Evolutionary conservation across 768 basidiomycete species (phyloP).

Genomic region (Mrakia frigida): DNA sequence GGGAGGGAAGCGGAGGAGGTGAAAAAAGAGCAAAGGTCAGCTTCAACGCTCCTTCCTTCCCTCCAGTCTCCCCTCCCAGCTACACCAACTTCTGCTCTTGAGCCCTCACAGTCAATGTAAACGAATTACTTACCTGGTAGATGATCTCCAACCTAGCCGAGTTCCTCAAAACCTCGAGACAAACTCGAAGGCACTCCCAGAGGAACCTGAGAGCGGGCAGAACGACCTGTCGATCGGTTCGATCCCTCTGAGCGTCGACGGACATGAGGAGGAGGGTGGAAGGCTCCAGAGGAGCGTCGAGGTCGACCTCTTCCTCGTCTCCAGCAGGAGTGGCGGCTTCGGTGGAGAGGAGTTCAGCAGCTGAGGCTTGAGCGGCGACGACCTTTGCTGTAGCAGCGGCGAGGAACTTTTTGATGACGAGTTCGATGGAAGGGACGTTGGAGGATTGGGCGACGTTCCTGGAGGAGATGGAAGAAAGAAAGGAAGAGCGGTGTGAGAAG

Average conservation of each 20-base stretch:
- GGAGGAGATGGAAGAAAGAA: conserved; percentile 60
- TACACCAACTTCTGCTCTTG: not conserved
- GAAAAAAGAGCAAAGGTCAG: not conserved
- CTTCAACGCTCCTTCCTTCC: not conserved
- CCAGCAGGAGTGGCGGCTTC: conserved; percentile 60
- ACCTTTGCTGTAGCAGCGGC: conserved; percentile 74
- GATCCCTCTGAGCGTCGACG: conserved; percentile 61
- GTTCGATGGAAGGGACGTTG: conserved; percentile 83
- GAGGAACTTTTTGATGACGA: conserved; percentile 81
- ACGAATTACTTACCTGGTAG: conserved; percentile 66
- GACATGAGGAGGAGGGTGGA: conserved; percentile 32
- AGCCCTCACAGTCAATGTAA: not conserved
- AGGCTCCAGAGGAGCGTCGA: conserved; percentile 32
- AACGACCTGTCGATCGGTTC: conserved; percentile 89
- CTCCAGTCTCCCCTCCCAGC: not conserved
- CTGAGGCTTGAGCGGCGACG: conserved; percentile 68
- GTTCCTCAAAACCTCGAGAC: conserved; percentile 90
- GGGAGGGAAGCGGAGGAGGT: not conserved
- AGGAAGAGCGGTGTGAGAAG: not conserved
- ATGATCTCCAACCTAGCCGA: conserved; percentile 86
- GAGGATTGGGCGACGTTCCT: conserved; percentile 96
- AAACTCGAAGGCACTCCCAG: conserved; percentile 98
- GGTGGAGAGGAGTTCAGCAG: conserved; percentile 18
- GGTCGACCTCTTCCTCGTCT: conserved; percentile 50
- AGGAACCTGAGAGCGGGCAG: conserved; percentile 97